Base-by-base conservation (phyloP, 139 green algal genomes). In the Haematococcus lacustris region DNA sequence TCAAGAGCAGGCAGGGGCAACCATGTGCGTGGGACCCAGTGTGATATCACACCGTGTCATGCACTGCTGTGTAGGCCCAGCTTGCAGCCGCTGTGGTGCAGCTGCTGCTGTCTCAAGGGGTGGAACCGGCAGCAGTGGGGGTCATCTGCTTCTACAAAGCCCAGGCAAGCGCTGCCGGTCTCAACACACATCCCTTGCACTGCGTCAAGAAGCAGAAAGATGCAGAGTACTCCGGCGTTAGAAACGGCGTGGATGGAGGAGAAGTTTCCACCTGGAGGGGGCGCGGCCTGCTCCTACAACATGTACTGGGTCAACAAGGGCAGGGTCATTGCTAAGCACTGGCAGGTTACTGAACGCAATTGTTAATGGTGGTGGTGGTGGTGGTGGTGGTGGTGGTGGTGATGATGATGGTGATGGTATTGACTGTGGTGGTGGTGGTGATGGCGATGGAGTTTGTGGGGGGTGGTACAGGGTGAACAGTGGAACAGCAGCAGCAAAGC, bases 91-190 rank as follows among this genome's bases (percentile, higher is more conserved):
- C 70, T 3, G 67, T 81, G 4, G 74, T 90, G 34, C 2, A 71
- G 51, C 67, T 51, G 13, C 62, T 88, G 51, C 62, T n/a, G n/a
- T n/a, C n/a, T n/a, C n/a, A n/a, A n/a, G 85, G 80, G n/a, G 57
- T 84, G 38, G 0, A 35, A 3, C 66, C 75, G 0, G 57, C 38
- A 2, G 57, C 68, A 9, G 73, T 90, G 5, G 91, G 91, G 13
- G 84, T 95, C 38, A 96, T 96, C 70, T 91, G 82, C 82, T 91
- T 96, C 81, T 95, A 87, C 86, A 77, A 78, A 35, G 87, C 80
- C 1, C 91, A 96, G 73, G 89, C 85, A 26, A 64, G 51, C 38
- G 47, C 47, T 21, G 13, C 21, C 47, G n/a, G n/a, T n/a, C n/a
- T n/a, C n/a, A n/a, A n/a, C n/a, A n/a, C n/a, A n/a, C n/a, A n/a